These are phyloP conservation scores for Fragaria vesca DNA, from an alignment of 306 rosid genomes.

Conservation along the genomic window DNA sequence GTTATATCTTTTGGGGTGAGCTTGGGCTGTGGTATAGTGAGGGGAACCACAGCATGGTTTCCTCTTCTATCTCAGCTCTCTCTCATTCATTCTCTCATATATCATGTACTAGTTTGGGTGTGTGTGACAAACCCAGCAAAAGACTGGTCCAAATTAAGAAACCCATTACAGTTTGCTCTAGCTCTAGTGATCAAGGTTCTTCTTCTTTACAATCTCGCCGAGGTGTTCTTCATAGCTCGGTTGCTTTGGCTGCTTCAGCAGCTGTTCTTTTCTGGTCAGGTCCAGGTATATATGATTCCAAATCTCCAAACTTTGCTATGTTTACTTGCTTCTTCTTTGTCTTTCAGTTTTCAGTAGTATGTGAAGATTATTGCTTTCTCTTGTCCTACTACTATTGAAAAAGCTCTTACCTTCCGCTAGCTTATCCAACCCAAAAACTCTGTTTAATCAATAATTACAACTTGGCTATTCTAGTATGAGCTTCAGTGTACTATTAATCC, in stretches of 20 bases:
- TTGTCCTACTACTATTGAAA: not conserved
- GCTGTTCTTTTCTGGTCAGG: constrained; percentile 68
- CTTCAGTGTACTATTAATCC: not conserved
- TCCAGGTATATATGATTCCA: constrained; percentile 46
- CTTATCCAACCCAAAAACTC: not conserved
- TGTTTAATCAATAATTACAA: not conserved
- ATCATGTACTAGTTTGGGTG: constrained; percentile 24
- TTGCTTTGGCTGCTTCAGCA: constrained; percentile 73
- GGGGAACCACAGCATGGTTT: constrained; percentile 49
- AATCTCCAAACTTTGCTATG: not conserved
- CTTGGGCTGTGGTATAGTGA: constrained; percentile 6
- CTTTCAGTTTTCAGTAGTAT: not conserved
- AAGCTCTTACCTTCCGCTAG: not conserved
- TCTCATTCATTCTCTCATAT: constrained; percentile 27
- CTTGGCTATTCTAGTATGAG: not conserved
- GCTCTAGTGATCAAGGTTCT: not conserved
- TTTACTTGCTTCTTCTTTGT: not conserved
- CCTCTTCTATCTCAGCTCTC: constrained; percentile 52
- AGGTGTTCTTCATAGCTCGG: constrained; percentile 45
- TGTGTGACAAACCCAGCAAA: constrained; percentile 28
- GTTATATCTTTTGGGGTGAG: not conserved
- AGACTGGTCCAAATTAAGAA: constrained; percentile 26
- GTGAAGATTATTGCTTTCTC: not conserved
- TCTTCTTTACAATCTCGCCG: constrained; percentile 27
- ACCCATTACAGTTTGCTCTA: constrained; percentile 22